Conservation (phyloP, 2,329 filamentous ascomycete species). For the Penicillium psychrosexuale region DNA sequence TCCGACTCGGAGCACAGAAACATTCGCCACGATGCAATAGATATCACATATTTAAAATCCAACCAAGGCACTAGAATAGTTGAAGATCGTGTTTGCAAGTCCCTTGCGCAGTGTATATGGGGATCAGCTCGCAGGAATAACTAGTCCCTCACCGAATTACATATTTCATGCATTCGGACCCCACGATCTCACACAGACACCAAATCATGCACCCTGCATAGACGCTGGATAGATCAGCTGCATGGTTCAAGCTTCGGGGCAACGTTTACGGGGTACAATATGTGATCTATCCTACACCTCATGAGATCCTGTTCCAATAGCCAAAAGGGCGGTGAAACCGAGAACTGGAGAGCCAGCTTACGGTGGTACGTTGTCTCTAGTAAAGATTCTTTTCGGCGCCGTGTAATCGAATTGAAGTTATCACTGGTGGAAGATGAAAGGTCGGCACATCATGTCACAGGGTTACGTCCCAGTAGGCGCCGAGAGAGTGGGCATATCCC, state of each 20-base stretch:
- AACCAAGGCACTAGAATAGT: constrained; percentile 6
- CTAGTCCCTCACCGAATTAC: constrained; percentile 9
- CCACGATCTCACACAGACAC: background rate
- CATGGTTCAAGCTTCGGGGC: constrained; percentile 15
- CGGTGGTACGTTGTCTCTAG: constrained; percentile 5
- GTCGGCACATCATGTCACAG: constrained; percentile 2
- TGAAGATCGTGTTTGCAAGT: constrained; percentile 17
- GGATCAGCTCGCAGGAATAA: constrained; percentile 14
- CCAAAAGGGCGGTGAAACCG: constrained; percentile 14
- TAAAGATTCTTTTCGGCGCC: background rate
- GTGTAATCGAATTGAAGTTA: background rate
- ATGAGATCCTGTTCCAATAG: background rate
- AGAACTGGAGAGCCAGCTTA: background rate
- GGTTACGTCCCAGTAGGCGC: constrained; percentile 11
- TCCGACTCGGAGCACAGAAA: background rate
- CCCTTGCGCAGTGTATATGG: constrained; percentile 19
- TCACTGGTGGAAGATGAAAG: constrained; percentile 5
- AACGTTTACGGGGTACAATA: constrained; percentile 3
- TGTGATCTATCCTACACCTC: constrained; percentile 14
- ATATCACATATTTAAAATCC: constrained; percentile 8
- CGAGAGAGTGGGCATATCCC: background rate
- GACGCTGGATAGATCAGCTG: constrained; percentile 15
- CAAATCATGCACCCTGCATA: constrained; percentile 3
- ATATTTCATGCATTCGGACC: constrained; percentile 4
- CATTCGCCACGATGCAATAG: background rate